Base-by-base conservation (phyloP, 257 asterid species). In the Eustoma russellianum region DNA sequence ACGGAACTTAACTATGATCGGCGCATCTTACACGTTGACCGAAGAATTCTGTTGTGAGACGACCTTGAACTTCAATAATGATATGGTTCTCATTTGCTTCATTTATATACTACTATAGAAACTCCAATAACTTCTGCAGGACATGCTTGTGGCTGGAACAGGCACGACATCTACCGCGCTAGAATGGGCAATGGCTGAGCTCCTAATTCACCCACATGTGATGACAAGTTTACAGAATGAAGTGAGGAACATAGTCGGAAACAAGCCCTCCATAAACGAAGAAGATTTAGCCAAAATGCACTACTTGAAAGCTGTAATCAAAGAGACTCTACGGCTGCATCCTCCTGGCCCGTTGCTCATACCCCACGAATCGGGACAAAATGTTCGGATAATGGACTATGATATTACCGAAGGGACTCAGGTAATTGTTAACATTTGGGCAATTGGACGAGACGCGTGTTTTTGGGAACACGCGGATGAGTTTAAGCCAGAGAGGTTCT, bases 181-280 rank as follows among this genome's bases (percentile, higher is more conserved):
- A 11, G 71, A 69, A 19, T 69, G 75, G 75, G 59, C 49, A 33
- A 63, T 64, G 75, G 6, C 67, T n/a, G 67, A 63, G 41, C 64
- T 65, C 10, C 8, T 70, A 16, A 60, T 50, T 7, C 50, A 65
- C 30, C 71, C 76, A 4, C n/a, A 0, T 1, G 51, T 50, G 0
- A 59, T 64, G 76, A 48, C 50, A 18, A 53, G 52, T 12, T 50
- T 60, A 49, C 61, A 56, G 33, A 41, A 57, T 35, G 69, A 68
- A 41, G 41, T 62, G 15, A 62, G 65, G 19, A 60, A 30, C 4
- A 46, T 28, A 10, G 46, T 60, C 13, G 40, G 17, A n/a, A 52
- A 47, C 6, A 53, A 34, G 28, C 50, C 14, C 12, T 7, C 28
- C 6, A 52, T 60, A 16, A 60, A 35, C 5, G 74, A 68, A 0